Evolutionary conservation across 345 rosid genomes (phyloP), one percentile per base, ranked within the genome.

Genomic region (Eutrema yunnanense): DNA sequence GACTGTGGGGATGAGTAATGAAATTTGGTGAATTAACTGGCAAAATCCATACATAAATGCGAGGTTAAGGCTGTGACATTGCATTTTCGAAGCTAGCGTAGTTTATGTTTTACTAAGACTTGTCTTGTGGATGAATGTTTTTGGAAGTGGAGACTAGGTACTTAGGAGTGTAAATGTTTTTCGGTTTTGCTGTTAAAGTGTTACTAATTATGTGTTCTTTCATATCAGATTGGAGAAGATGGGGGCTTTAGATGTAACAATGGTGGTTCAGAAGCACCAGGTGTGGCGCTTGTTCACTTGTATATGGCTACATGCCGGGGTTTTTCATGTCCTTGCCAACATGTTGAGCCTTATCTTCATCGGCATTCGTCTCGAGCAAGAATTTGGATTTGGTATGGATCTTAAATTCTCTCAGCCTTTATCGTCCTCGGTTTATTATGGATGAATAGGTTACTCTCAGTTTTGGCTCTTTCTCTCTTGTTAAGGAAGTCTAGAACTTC

Each of bases 281-380:
- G 84, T 80, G 36, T 96, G 99, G 99, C 89, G 98, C 44, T 74
- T 96, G 42, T 37, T 96, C 48, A 79, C 88, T 60, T 96, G 97
- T 78, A 82, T 96, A 73, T 92, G 99, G 99, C 77, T 96, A 80
- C 99, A 92, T n/a, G 98, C 91, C 0, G 99, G 99, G 8, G 87
- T 96, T 75, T 84, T 96, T 67, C 99, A 96, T 71, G 48, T 96
- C 16, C 89, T 92, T 69, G 89, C 97, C 60, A 96, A 96, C 74
- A 92, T 96, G 98, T 67, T 92, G 79, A 90, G 99, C 69, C 90
- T 96, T 71, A 40, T 87, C 74, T 88, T 90, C 78, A 90, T 96
- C 27, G 99, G 99, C 43, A 85, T 96, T 69, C 91, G 95, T 5
- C 96, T 96, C 47, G 98, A 96, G 72, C 97, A 88, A 79, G 97